These are phyloP conservation scores for Pleurotus tuoliensis DNA, from an alignment of 768 basidiomycete genomes.

Conservation along the genomic window DNA sequence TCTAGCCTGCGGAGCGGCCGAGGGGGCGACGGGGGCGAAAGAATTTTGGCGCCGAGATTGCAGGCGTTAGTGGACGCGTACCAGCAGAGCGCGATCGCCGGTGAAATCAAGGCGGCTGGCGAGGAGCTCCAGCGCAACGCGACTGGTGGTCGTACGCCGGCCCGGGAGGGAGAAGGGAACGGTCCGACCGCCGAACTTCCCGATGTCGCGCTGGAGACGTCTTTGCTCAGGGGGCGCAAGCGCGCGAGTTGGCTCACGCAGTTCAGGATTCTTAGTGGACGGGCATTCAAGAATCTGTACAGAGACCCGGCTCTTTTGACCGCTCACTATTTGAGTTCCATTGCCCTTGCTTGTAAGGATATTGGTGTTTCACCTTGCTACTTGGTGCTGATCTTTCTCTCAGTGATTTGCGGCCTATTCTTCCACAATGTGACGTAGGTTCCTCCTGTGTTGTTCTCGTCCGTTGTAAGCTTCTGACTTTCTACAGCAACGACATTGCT, in stretches of 20 bases:
- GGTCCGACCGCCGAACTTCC: conserved; percentile 41
- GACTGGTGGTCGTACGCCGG: conserved; percentile 8
- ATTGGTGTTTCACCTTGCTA: conserved; percentile 2
- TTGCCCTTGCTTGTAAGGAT: conserved; percentile 76
- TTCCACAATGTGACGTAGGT: conserved; percentile 80
- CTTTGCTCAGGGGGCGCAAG: conserved; percentile 64
- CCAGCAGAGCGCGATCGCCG: conserved; percentile 60
- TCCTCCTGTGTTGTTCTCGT: background rate
- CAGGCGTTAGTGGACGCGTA: conserved; percentile 72
- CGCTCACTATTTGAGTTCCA: conserved; percentile 85
- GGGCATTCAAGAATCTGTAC: conserved; percentile 98
- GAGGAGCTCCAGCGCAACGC: conserved; percentile 39
- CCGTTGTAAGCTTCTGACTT: background rate
- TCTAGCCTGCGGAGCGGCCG: conserved; percentile 20
- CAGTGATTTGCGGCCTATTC: conserved; percentile 91
- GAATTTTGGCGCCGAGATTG: conserved; percentile 53
- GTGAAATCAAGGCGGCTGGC: conserved; percentile 58
- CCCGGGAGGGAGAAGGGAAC: conserved; percentile 19
- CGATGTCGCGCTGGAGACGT: conserved; percentile 67
- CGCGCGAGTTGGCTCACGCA: conserved; percentile 87
- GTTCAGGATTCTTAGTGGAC: conserved; percentile 89
- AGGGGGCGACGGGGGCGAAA: conserved; percentile 16
- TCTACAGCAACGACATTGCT: conserved; percentile 77
- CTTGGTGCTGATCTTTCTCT: conserved; percentile 4
- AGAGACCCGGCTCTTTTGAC: conserved; percentile 88